Base-by-base conservation (phyloP, 495 filamentous ascomycete species). In the Neurospora pannonica region DNA sequence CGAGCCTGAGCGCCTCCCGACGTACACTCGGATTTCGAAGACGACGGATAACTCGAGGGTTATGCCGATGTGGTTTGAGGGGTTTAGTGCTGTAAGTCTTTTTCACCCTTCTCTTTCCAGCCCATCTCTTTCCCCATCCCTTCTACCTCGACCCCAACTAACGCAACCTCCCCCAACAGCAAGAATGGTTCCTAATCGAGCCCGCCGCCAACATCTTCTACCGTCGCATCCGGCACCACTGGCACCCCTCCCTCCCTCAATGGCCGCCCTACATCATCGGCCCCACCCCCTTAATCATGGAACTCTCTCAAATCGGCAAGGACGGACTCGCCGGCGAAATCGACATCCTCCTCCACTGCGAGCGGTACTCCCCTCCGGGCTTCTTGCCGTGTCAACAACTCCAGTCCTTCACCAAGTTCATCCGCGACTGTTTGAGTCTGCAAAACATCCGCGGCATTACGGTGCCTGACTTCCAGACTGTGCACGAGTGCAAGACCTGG, bases 251-350 rank as follows among this genome's bases (percentile, higher is more conserved):
- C 42, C 42, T 72, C 3, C 42, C 42, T 0, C 28, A n/a, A 21
- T 72, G 71, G 71, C 71, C 71, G 5, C 71, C 54, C 17, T 72
- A n/a, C 21, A 60, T 69, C 42, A 24, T 72, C 15, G 71, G 71
- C 0, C 38, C 71, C 24, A 46, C 42, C 2, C n/a, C 34, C 34
- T 8, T 34, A 11, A 72, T 72, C 19, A 28, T 36, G 17, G 71
- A 72, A 11, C 43, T 72, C 15, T 37, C 71, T 0, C 43, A 72
- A 24, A 21, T 72, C 31, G 71, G 71, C 28, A 69, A n/a, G 10
- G 28, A 69, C 17, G 42, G 42, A 0, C 42, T 72, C 2, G 42
- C 28, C 37, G 24, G 71, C 54, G 24, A 72, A 28, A n/a, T 36
- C 28, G 15, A 67, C 54, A 36, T 36, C 28, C 54, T 67, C 7